Conservation (phyloP, 805 yeast genomes). For the Candida golubevii region DNA sequence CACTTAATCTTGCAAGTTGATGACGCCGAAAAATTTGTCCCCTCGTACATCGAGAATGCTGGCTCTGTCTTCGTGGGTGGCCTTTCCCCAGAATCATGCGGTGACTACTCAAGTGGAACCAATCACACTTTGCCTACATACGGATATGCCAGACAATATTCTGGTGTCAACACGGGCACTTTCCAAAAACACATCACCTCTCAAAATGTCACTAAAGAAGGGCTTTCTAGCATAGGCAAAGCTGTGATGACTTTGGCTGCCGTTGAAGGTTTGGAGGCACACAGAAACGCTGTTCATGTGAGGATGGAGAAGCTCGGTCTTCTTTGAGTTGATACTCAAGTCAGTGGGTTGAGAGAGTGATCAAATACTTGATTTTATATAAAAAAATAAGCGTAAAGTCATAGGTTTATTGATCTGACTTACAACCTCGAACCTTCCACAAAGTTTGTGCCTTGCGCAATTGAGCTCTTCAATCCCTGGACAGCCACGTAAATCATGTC, state of each 20-base stretch:
- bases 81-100: conserved; percentile 95
- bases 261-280: conserved; percentile 96
- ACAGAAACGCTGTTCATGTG: conserved; percentile 92
- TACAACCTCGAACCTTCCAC: conserved; percentile 37
- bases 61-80: conserved; percentile 97
- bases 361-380: no score
- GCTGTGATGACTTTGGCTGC: conserved; percentile 96
- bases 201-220: conserved; percentile 83
- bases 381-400: no score
- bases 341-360: not conserved
- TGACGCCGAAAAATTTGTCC: conserved; percentile 69
- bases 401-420: not conserved
- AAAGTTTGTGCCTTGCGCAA: conserved; percentile 38
- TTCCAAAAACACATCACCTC: conserved; percentile 94
- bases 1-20: conserved; percentile 90
- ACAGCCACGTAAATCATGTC: conserved; percentile 34
- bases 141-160: conserved; percentile 96
- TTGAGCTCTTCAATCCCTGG: conserved; percentile 36
- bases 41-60: conserved; percentile 75
- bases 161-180: conserved; percentile 95
- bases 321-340: conserved; percentile 17
- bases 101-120: conserved; percentile 97
- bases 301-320: conserved; percentile 82
- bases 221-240: conserved; percentile 83
- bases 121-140: conserved; percentile 98